Conservation (phyloP, 352 stramenopile species). For the Globisporangium abappressorium region DNA sequence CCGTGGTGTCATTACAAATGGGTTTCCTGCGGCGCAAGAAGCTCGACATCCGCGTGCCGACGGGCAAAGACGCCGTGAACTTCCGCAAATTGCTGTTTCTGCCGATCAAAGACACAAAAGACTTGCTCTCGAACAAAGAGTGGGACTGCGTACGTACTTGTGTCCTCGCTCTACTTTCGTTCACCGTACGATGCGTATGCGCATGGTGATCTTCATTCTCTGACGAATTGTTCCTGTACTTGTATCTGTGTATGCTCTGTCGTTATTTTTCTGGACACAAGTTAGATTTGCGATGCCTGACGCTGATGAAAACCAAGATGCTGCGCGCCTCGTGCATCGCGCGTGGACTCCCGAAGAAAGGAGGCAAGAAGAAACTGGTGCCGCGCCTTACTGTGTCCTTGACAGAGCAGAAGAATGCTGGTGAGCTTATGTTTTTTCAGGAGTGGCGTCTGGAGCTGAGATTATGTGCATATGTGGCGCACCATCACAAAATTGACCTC, state of each 20-base stretch:
- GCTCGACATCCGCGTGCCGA: slow-evolving; percentile 63
- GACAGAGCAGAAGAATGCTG: slow-evolving; percentile 52
- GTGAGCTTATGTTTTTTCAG: slow-evolving; percentile 17
- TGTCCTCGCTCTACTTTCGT: neutral
- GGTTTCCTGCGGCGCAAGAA: slow-evolving; percentile 62
- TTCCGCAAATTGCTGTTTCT: slow-evolving; percentile 81
- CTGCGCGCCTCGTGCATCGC: slow-evolving; percentile 74
- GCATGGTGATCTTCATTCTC: neutral
- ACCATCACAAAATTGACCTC: neutral
- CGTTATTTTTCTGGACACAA: slow-evolving; percentile 14
- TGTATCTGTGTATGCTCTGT: neutral
- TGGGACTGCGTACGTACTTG: slow-evolving; percentile 57
- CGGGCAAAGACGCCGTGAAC: slow-evolving; percentile 68
- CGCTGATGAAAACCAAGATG: slow-evolving; percentile 84
- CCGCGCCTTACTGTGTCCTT: slow-evolving; percentile 56
- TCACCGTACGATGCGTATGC: neutral
- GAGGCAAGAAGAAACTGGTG: slow-evolving; percentile 61
- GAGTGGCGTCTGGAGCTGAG: neutral
- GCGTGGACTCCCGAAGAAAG: slow-evolving; percentile 53
- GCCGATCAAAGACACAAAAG: slow-evolving; percentile 58
- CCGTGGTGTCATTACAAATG: slow-evolving; percentile 26
- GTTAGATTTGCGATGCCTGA: slow-evolving; percentile 77
- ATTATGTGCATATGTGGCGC: neutral
- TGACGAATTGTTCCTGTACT: neutral
- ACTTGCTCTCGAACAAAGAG: slow-evolving; percentile 60